A percentile compares a stretch with the other conserved stretches of the same genome.
Evolutionary conservation across 108 stramenopile genomes (phyloP).

Genomic region (Conticribra guillardii): DNA sequence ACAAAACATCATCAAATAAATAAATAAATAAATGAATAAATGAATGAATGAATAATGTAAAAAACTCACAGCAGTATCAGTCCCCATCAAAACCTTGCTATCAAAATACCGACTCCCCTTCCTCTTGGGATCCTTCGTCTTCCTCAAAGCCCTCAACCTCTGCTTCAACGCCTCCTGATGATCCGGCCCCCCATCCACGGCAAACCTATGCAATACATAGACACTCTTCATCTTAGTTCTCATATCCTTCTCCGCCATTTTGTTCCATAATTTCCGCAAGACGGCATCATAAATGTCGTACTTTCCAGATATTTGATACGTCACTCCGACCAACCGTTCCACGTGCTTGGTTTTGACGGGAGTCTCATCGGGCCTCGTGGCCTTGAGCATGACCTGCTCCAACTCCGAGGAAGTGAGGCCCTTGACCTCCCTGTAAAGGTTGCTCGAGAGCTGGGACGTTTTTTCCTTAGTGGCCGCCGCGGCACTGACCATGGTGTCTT

Average conservation of each 20-base stretch:
- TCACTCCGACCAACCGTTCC: constrained; percentile 88
- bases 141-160: constrained; percentile 82
- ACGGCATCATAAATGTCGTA: constrained; percentile 93
- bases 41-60: background rate
- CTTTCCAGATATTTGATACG: constrained; percentile 88
- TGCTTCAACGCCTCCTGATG: constrained; percentile 88
- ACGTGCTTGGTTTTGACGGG: constrained; percentile 92
- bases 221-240: constrained; percentile 87
- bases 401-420: constrained; percentile 85
- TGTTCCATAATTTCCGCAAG: constrained; percentile 87
- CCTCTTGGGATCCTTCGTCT: constrained; percentile 88
- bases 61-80: constrained; percentile 63
- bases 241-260: constrained; percentile 90
- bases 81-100: constrained; percentile 78
- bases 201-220: constrained; percentile 89
- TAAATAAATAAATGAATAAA: background rate
- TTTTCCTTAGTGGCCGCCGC: constrained; percentile 63
- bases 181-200: constrained; percentile 84
- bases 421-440: constrained; percentile 87
- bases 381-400: constrained; percentile 92
- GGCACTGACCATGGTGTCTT: constrained; percentile 61
- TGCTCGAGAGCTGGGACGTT: constrained; percentile 69
- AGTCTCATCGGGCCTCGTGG: constrained; percentile 84
- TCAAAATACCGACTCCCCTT: constrained; percentile 83
- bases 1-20: background rate